Percentiles rank a stretch among this genome's conserved stretches.
These are phyloP conservation scores for Castanea crenata DNA, from an alignment of 306 rosid species.

Conservation along the genomic window DNA sequence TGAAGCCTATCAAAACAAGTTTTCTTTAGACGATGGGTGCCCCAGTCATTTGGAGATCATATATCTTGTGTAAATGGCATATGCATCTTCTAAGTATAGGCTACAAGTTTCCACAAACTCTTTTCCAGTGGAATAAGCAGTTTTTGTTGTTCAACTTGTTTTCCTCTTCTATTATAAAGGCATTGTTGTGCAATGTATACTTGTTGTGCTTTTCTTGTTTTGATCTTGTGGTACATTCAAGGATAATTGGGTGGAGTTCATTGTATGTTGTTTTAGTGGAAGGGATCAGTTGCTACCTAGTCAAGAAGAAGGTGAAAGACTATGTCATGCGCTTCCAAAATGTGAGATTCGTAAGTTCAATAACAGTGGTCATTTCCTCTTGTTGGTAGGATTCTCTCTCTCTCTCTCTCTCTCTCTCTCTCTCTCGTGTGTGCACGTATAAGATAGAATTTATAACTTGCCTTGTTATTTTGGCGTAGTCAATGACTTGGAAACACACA, in stretches of 20 bases:
- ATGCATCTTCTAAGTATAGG: background rate
- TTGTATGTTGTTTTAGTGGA: constrained; percentile 52
- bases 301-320: constrained; percentile 61
- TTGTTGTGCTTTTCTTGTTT: constrained; percentile 5
- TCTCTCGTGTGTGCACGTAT: background rate
- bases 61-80: background rate
- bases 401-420: background rate
- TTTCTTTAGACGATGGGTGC: background rate
- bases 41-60: background rate
- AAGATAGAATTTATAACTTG: background rate
- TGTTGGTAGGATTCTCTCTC: constrained; percentile 56
- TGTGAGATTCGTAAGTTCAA: constrained; percentile 61
- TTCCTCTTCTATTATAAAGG: background rate
- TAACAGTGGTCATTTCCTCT: constrained; percentile 71
- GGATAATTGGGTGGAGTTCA: constrained; percentile 24
- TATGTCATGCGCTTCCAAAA: constrained; percentile 39
- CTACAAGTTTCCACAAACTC: background rate
- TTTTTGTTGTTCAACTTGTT: background rate
- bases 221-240: constrained; percentile 15
- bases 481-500: background rate
- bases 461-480: background rate
- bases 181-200: background rate
- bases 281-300: constrained; percentile 73
- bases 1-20: no score
- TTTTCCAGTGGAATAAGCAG: background rate